Conservation (phyloP, 2,329 filamentous ascomycete genomes). For the Hymenoscyphus scutula region DNA sequence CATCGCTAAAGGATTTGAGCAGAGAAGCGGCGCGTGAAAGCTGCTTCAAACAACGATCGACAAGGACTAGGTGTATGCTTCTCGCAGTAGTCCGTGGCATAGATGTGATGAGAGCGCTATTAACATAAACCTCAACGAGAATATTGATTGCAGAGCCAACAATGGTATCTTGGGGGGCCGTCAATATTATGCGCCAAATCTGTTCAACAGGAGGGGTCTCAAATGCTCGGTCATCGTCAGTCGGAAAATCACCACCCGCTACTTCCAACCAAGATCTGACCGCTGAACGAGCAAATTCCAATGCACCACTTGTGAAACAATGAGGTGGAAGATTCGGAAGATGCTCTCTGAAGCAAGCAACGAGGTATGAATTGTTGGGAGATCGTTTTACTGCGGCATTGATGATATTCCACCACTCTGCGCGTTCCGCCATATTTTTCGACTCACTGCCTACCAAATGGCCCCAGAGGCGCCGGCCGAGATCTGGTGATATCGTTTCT, state of each 20-base stretch:
- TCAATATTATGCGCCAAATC: constrained; percentile 80
- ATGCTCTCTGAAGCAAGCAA: constrained; percentile 53
- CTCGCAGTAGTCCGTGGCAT: constrained; percentile 51
- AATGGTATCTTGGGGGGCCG: constrained; percentile 61
- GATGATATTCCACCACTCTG: constrained; percentile 68
- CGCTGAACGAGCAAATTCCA: constrained; percentile 59
- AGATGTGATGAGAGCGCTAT: constrained; percentile 49
- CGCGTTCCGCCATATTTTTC: constrained; percentile 58
- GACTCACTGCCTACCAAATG: constrained; percentile 66
- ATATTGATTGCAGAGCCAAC: constrained; percentile 66
- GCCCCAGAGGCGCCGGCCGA: constrained; percentile 68
- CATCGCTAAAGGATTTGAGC: constrained; percentile 50
- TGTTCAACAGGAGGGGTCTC: constrained; percentile 61
- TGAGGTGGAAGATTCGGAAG: constrained; percentile 55
- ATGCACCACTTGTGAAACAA: constrained; percentile 59
- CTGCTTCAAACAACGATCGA: constrained; percentile 70
- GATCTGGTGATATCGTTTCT: constrained; percentile 57
- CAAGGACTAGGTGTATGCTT: constrained; percentile 65
- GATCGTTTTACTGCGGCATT: constrained; percentile 45
- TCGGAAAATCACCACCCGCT: constrained; percentile 44
- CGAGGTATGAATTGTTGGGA: constrained; percentile 55
- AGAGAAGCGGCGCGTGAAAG: constrained; percentile 61
- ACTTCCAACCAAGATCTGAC: constrained; percentile 48
- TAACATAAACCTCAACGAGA: constrained; percentile 72
- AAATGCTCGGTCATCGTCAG: constrained; percentile 52